Evolutionary conservation across 2,329 filamentous ascomycete species (phyloP).

Genomic region (Leptosphaerulina australis): DNA sequence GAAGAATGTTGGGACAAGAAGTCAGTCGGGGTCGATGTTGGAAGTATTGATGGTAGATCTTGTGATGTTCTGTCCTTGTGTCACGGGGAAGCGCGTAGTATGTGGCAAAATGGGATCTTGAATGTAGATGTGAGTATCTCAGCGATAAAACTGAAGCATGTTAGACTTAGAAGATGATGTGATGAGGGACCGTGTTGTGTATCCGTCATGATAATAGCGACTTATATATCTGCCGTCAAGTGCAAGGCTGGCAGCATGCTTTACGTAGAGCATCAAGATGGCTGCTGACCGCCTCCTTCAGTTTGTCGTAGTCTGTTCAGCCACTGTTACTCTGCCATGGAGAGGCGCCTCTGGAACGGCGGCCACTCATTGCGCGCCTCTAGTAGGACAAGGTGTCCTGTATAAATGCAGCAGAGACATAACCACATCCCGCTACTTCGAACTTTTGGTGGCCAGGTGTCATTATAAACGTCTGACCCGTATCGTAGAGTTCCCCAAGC

Average conservation of each 20-base stretch:
- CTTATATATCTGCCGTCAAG: conserved; percentile 24
- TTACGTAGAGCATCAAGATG: conserved; percentile 15
- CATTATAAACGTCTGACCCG: not conserved
- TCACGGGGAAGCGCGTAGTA: conserved; percentile 1
- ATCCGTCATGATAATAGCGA: not conserved
- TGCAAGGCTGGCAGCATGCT: conserved; percentile 16
- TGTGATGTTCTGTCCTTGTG: conserved; percentile 5
- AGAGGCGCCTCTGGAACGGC: conserved; percentile 21
- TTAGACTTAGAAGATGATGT: not conserved
- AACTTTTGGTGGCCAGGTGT: not conserved
- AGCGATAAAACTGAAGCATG: not conserved
- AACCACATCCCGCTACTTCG: not conserved
- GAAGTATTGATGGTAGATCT: not conserved
- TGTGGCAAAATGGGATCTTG: not conserved
- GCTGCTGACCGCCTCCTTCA: conserved; percentile 28
- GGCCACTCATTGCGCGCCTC: conserved; percentile 15
- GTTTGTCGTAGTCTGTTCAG: conserved; percentile 30
- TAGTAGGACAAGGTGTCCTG: not conserved
- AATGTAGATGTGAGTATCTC: not conserved
- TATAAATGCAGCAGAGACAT: not conserved
- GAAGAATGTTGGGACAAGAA: not conserved
- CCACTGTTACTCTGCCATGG: conserved; percentile 36
- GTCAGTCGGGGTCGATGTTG: not conserved
- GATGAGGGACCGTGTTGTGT: not conserved
- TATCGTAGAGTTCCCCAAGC: not conserved